These are phyloP conservation scores for Colletotrichum liaoningense DNA, from an alignment of 2,329 filamentous ascomycete genomes.

Conservation along the genomic window DNA sequence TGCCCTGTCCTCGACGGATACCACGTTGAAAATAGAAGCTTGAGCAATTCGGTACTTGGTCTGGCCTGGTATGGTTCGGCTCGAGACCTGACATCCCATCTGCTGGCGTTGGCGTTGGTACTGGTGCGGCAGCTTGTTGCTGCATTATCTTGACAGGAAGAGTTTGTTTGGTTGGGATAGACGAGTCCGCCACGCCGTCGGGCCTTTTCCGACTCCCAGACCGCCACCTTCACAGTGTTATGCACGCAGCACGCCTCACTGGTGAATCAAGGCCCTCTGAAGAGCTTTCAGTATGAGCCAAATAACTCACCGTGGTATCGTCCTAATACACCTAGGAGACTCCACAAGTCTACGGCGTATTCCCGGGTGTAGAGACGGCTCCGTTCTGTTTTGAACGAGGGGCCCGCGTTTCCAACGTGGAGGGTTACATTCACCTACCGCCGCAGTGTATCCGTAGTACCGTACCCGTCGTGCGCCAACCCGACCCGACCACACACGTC, in stretches of 20 bases:
- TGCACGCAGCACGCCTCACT: not conserved
- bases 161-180: not conserved
- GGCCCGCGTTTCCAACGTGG: conserved; percentile 9
- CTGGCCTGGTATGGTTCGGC: not conserved
- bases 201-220: not conserved
- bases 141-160: not conserved
- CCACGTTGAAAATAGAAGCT: not conserved
- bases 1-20: not conserved
- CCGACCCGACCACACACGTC: not conserved
- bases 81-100: not conserved
- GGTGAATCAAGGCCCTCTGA: not conserved
- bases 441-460: not conserved
- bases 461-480: not conserved
- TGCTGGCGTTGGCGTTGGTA: not conserved
- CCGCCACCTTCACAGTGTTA: not conserved
- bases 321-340: not conserved
- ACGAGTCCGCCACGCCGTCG: not conserved
- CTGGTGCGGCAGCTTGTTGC: not conserved
- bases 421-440: conserved; percentile 22
- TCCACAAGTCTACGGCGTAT: not conserved
- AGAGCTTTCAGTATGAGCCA: conserved; percentile 7
- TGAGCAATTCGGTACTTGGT: not conserved
- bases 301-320: conserved; percentile 7
- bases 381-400: conserved; percentile 30
- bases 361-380: not conserved